A percentile compares a stretch with the other conserved stretches of the same genome.
Conservation (phyloP, 306 rosid genomes). For the Prunus armeniaca region DNA sequence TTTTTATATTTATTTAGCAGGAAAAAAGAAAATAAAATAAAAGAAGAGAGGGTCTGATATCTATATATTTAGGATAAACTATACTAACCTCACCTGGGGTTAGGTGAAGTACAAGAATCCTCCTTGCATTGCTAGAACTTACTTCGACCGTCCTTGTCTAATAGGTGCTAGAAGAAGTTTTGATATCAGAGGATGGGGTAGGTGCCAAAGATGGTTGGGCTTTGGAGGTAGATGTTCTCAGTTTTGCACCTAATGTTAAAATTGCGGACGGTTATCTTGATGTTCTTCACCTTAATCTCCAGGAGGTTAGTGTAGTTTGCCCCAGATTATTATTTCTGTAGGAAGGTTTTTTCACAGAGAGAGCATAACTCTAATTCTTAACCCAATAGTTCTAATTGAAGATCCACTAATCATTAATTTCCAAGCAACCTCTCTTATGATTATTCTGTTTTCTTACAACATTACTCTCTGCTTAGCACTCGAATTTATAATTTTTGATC, state of each 20-base stretch:
- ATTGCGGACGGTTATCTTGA: not conserved
- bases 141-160: slow-evolving; percentile 1
- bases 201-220: not conserved
- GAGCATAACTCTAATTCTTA: not conserved
- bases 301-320: slow-evolving; percentile 8
- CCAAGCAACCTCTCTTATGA: not conserved
- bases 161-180: slow-evolving; percentile 16
- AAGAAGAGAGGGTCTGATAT: not conserved
- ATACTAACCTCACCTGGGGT: slow-evolving; percentile 1
- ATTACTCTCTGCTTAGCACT: not conserved
- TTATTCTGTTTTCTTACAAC: not conserved
- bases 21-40: not conserved
- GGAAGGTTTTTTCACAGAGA: not conserved
- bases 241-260: not conserved
- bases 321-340: not conserved
- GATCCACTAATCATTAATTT: not conserved
- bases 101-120: not conserved
- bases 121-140: slow-evolving; percentile 13
- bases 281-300: slow-evolving; percentile 1
- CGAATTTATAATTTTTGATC: not conserved
- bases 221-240: not conserved
- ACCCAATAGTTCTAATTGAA: not conserved
- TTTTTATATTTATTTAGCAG: not conserved
- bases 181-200: not conserved
- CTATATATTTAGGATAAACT: not conserved